Percentiles rank a stretch among this genome's conserved stretches.
Conservation (phyloP, 2,329 filamentous ascomycete species). For the Neonectria sp. region DNA sequence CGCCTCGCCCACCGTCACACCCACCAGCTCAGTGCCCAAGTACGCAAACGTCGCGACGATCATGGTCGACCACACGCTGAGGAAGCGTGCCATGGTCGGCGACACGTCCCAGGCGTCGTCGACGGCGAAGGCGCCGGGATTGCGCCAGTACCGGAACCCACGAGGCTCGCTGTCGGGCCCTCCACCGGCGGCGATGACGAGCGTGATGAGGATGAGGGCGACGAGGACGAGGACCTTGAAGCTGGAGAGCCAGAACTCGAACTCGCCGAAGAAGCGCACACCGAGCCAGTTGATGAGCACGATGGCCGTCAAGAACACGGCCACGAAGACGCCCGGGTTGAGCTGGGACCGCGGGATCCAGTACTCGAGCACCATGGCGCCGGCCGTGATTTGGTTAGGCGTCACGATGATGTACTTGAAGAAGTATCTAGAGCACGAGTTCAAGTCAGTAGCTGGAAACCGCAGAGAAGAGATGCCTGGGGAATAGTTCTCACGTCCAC, state of each 20-base stretch:
- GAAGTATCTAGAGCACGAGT: slow-evolving; percentile 63
- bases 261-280: slow-evolving; percentile 78
- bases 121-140: slow-evolving; percentile 58
- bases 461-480: neutral
- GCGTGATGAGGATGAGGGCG: slow-evolving; percentile 75
- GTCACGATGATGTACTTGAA: slow-evolving; percentile 89
- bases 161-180: slow-evolving; percentile 73
- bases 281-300: slow-evolving; percentile 78
- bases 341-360: slow-evolving; percentile 77
- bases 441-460: neutral
- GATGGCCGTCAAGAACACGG: slow-evolving; percentile 77
- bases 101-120: slow-evolving; percentile 28
- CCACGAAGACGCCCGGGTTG: slow-evolving; percentile 85
- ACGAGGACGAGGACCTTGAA: slow-evolving; percentile 79
- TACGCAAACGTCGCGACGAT: slow-evolving; percentile 85
- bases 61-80: slow-evolving; percentile 78
- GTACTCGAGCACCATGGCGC: slow-evolving; percentile 82
- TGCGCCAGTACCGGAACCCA: slow-evolving; percentile 77
- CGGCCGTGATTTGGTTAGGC: slow-evolving; percentile 87
- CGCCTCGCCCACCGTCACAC: slow-evolving; percentile 84
- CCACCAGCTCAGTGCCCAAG: slow-evolving; percentile 82
- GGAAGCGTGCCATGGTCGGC: slow-evolving; percentile 63
- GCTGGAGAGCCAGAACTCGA: slow-evolving; percentile 73
- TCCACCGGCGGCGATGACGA: slow-evolving; percentile 76
- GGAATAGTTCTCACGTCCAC: slow-evolving; percentile 69